Base-by-base conservation (phyloP, 148 eudicot species). In the Cornus florida region DNA sequence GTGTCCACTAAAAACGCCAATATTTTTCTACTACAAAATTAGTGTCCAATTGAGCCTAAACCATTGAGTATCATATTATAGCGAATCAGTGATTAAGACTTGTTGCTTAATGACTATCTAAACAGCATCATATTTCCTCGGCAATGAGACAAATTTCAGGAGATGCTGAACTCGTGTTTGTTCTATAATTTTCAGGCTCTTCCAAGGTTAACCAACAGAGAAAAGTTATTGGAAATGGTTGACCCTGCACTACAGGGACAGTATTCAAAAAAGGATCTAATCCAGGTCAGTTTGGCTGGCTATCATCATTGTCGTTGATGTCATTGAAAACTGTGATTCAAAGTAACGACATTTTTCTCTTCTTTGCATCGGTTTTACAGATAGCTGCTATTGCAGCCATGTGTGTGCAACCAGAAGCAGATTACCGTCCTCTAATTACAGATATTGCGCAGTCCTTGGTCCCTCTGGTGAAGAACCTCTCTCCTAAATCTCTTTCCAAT, bases 371-470 rank as follows among this genome's bases (percentile, higher is more conserved):
- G 39, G 69, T 81, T 17, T 20, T 78, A 14, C 90, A 93, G 97
- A 75, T 94, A 24, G 97, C 98, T 24, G 98, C 98, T 9, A 92
- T 94, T 69, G 98, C 97, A 28, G 98, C 98, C 33, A 90, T 94
- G 76, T 94, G 98, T 65, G 90, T 94, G 78, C 98, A 94, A 78
- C 83, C 93, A 33, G 98, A 94, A 85, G 92, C 98, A 66, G 94
- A 94, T 59, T 94, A 94, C 85, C 88, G 96, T 70, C 98, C 96
- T 50, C 81, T 94, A 50, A 94, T 94, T 86, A 92, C 98, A 10
- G 98, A 94, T 67, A 90, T 94, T 6, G 98, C 92, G 79, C 98
- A 94, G 78, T 94, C 98, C 28, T 81, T 94, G 70, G 81, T 94
- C 53, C 98, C 97, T 77, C 75, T 94, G 75, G 88, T 90, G n/a